A percentile compares a stretch with the other conserved stretches of the same genome.
phyloP scores from a whole-genome alignment of 495 filamentous ascomycete genomes.

The Physcia stellaris region DNA sequence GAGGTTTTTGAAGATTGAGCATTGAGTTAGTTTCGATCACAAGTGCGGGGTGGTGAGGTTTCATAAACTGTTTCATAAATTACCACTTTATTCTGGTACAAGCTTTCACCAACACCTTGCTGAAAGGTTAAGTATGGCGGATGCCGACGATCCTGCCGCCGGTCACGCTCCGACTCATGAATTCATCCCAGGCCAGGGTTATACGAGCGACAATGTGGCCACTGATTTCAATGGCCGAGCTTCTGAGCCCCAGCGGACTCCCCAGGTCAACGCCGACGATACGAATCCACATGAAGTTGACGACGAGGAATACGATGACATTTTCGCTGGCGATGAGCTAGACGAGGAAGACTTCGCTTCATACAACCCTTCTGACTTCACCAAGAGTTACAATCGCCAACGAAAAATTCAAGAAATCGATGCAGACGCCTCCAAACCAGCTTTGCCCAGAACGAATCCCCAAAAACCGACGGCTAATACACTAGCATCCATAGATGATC shows the following conservation, averaged over 20 bases:
- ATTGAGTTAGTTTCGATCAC: too few species aligned
- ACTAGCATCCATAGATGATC: slow-evolving; percentile 66
- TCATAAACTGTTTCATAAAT: too few species aligned
- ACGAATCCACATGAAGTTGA: slow-evolving; percentile 19
- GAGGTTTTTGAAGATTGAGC: too few species aligned
- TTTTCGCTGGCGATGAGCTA: slow-evolving; percentile 41
- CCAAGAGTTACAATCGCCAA: slow-evolving; percentile 87
- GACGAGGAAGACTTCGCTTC: slow-evolving; percentile 45
- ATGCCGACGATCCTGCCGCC: slow-evolving; percentile 25
- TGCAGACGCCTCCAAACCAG: slow-evolving; percentile 40
- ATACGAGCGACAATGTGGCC: too few species aligned
- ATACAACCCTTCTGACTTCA: slow-evolving; percentile 53
- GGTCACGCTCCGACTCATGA: slow-evolving; percentile 36
- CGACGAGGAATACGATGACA: slow-evolving; percentile 45
- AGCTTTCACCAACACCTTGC: too few species aligned
- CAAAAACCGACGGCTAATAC: slow-evolving; percentile 79
- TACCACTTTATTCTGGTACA: too few species aligned
- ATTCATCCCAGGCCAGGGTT: slow-evolving; percentile 42
- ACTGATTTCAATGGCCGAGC: slow-evolving; percentile 28
- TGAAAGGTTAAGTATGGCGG: slow-evolving; percentile 18
- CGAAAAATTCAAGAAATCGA: slow-evolving; percentile 44
- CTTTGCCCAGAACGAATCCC: slow-evolving; percentile 59
- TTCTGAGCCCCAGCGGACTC: slow-evolving; percentile 1
- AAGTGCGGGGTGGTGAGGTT: slow-evolving; percentile 14
- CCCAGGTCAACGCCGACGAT: slow-evolving; percentile 11